Percentiles rank a stretch among this genome's conserved stretches.
Conservation (phyloP, 306 rosid genomes). For the Begonia masoniana region DNA sequence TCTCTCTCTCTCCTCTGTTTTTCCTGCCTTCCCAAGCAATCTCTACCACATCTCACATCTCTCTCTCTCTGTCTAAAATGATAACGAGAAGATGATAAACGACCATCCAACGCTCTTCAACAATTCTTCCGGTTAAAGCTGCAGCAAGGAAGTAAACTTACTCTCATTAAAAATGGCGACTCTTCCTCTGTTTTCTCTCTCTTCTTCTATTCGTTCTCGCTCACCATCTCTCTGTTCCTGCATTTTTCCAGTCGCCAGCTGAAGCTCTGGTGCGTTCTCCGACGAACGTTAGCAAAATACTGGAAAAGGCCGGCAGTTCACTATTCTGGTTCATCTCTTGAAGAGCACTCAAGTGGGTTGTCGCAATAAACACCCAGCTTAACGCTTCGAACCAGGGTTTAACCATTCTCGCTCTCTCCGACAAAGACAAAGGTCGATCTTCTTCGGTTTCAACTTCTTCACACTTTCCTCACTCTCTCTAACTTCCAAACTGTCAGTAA, state of each 20-base stretch:
- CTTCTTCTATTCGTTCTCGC: conserved; percentile 15
- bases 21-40: conserved; percentile 67
- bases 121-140: too few relatives aligned
- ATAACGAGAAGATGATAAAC: not conserved
- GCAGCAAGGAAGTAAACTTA: too few relatives aligned
- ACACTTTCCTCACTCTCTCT: conserved; percentile 24
- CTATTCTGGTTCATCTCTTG: conserved; percentile 44
- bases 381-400: conserved; percentile 34
- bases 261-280: conserved; percentile 36
- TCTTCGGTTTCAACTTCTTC: conserved; percentile 53
- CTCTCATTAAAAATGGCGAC: too few relatives aligned
- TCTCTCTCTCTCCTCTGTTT: conserved; percentile 12
- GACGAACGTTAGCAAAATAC: conserved; percentile 42
- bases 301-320: conserved; percentile 45
- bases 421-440: conserved; percentile 51
- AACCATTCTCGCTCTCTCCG: conserved; percentile 48
- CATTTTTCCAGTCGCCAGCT: conserved; percentile 26
- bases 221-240: conserved; percentile 2
- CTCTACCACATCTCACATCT: conserved; percentile 16
- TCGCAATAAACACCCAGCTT: conserved; percentile 49
- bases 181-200: not conserved
- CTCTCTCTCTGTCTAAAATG: conserved; percentile 2
- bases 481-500: conserved; percentile 62
- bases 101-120: not conserved
- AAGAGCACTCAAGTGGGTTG: conserved; percentile 40